Base-by-base conservation (phyloP, 208 protist genomes). In the Phytomonas sp. region DNA sequence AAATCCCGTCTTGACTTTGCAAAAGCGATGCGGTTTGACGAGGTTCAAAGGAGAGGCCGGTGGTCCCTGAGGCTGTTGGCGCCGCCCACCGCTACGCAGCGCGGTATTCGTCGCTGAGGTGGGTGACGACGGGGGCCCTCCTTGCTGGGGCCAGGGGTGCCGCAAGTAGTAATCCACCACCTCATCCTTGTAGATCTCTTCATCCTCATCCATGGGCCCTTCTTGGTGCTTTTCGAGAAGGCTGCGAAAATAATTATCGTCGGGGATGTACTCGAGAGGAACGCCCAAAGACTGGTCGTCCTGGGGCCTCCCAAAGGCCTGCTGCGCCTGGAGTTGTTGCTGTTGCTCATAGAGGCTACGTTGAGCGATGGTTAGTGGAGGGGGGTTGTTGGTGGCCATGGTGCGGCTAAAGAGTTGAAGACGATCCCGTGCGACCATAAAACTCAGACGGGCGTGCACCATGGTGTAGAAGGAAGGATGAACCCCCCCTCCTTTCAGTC, bases 11-110 rank as follows among this genome's bases (percentile, higher is more conserved):
- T 98, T 95, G 23, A 99, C 97, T 62, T 98, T 97, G 83, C 98
- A 99, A 87, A 98, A 99, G 76, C 98, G 99, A 53, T 97, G 83
- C 29, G 99, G 99, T 84, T 99, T 99, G 70, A 95, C 71, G 11
- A 95, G 79, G 60, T 60, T 56, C 66, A 60, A 20, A 33, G 60
- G 63, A 34, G 31, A 7, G 17, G 60, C 13, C n/a, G 66, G 30
- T 59, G 66, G 29, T 56, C 62, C 33, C 46, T 36, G 40, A 33
- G 36, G 62, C 40, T 67, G 43, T 31, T 62, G 62, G 26, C 53
- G 26, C 17, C 36, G 31, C 33, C 72, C 53, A 33, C 74, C 51
- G 53, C 60, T 26, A 26, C 46, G 51, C 51, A 32, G 28, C 17
- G 26, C 43, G 7, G 61, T 34, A 6, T 23, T 53, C 56, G 28